Conservation (phyloP, 1,284 basidiomycete genomes). For the Ustilago vetiveriae region DNA sequence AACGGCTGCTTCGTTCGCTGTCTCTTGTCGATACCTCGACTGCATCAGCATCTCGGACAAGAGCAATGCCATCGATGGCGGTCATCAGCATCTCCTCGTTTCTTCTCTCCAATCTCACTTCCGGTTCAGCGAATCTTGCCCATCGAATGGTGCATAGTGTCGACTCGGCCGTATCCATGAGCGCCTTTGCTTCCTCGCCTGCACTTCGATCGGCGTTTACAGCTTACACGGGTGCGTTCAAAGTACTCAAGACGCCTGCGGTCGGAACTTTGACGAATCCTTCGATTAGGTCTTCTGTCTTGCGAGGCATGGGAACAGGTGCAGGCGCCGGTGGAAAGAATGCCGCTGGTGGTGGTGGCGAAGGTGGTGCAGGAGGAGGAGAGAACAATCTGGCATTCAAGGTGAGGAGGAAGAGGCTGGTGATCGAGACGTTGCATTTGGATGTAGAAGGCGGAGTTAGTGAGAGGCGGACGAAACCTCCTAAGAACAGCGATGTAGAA, state of each 20-base stretch:
- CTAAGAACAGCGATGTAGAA: constrained; percentile 11
- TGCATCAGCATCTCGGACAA: background rate
- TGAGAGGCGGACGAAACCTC: constrained; percentile 72
- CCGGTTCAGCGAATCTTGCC: constrained; percentile 12
- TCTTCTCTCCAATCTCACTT: constrained; percentile 11
- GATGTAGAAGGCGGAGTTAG: constrained; percentile 90
- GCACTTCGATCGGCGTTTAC: constrained; percentile 43
- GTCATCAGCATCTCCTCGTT: constrained; percentile 44
- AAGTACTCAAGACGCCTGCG: constrained; percentile 52
- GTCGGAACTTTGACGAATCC: constrained; percentile 57
- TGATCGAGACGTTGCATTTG: constrained; percentile 91
- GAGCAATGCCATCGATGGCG: constrained; percentile 45
- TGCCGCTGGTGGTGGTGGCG: constrained; percentile 29
- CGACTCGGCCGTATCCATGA: constrained; percentile 52
- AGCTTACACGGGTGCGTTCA: constrained; percentile 56
- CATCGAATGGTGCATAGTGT: constrained; percentile 48
- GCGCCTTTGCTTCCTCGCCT: constrained; percentile 49
- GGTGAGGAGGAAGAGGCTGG: constrained; percentile 83
- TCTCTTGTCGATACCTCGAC: constrained; percentile 26
- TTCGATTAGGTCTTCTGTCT: constrained; percentile 47
- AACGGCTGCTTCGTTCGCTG: constrained; percentile 43
- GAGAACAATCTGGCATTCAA: constrained; percentile 96
- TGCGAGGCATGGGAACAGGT: constrained; percentile 59
- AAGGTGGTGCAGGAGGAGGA: constrained; percentile 71
- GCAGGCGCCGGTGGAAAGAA: constrained; percentile 6